Evolutionary conservation across 2,329 filamentous ascomycete species (phyloP).

Genomic region (Sporothrix variecibatus): DNA sequence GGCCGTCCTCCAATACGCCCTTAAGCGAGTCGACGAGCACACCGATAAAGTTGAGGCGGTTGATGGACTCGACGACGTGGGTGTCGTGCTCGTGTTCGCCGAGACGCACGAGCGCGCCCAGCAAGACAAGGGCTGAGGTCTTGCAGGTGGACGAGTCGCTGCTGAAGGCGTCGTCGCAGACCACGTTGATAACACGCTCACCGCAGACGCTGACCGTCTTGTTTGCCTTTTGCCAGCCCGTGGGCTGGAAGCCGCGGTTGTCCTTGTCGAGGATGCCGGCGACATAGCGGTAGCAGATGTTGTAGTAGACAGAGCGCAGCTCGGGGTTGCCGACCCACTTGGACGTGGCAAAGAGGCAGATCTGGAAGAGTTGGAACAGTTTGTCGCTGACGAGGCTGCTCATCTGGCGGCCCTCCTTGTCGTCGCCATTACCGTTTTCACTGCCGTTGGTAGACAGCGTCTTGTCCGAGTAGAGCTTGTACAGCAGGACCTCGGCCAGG

Average conservation of each 20-base stretch:
- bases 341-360: conserved; percentile 77
- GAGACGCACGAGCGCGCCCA: conserved; percentile 74
- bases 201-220: conserved; percentile 70
- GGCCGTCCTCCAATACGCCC: conserved; percentile 72
- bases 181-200: conserved; percentile 76
- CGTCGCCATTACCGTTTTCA: conserved; percentile 29
- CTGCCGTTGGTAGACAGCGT: conserved; percentile 32
- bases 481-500: conserved; percentile 72
- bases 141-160: conserved; percentile 77
- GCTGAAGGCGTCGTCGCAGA: conserved; percentile 91
- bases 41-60: conserved; percentile 85
- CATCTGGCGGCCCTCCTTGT: conserved; percentile 50
- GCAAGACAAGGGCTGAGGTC: conserved; percentile 80
- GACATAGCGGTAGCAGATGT: conserved; percentile 85
- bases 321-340: conserved; percentile 69
- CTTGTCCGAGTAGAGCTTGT: conserved; percentile 63
- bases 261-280: conserved; percentile 62
- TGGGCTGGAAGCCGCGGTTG: conserved; percentile 46
- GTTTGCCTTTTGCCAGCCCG: conserved; percentile 62
- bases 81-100: conserved; percentile 70
- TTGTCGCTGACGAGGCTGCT: conserved; percentile 83
- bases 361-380: conserved; percentile 86
- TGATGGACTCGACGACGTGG: conserved; percentile 76
- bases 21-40: conserved; percentile 87
- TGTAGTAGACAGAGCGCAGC: conserved; percentile 83